phyloP scores from a whole-genome alignment of 2,329 filamentous ascomycete genomes.

The Hypoxylon sp. region DNA sequence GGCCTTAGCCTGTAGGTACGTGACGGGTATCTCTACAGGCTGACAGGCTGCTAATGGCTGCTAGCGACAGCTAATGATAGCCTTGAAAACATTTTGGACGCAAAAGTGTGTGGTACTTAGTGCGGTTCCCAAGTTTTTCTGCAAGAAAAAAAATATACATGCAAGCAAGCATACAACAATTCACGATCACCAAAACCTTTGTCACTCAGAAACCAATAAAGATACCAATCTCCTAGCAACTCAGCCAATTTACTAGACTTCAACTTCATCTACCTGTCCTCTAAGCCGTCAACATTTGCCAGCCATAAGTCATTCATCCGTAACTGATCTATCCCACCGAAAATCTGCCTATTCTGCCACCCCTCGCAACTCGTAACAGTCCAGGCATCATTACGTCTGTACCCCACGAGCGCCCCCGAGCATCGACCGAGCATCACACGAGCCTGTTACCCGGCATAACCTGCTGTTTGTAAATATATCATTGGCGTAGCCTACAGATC shows the following conservation, averaged over 20 bases:
- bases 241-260: neutral
- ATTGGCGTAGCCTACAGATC: neutral
- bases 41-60: no score
- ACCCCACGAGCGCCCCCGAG: no score
- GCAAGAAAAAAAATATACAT: neutral
- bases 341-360: neutral
- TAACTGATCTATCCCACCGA: slow-evolving; percentile 5
- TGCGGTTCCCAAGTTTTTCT: slow-evolving; percentile 20
- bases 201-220: neutral
- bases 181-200: neutral
- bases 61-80: no score
- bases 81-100: slow-evolving; percentile 43
- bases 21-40: no score
- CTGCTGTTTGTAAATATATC: slow-evolving; percentile 11
- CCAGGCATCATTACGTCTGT: slow-evolving; percentile 6
- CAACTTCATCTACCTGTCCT: slow-evolving; percentile 1
- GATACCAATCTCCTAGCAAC: neutral
- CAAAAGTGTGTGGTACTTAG: slow-evolving; percentile 28
- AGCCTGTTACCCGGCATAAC: neutral
- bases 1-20: no score
- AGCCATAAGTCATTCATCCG: slow-evolving; percentile 11
- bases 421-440: no score
- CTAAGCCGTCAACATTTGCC: neutral
- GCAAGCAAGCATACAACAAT: neutral
- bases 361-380: neutral